Evolutionary conservation across 2,329 filamentous ascomycete genomes (phyloP), one percentile per base, ranked within the genome.

Genomic region (Magnaporthiopsis incrustans): DNA sequence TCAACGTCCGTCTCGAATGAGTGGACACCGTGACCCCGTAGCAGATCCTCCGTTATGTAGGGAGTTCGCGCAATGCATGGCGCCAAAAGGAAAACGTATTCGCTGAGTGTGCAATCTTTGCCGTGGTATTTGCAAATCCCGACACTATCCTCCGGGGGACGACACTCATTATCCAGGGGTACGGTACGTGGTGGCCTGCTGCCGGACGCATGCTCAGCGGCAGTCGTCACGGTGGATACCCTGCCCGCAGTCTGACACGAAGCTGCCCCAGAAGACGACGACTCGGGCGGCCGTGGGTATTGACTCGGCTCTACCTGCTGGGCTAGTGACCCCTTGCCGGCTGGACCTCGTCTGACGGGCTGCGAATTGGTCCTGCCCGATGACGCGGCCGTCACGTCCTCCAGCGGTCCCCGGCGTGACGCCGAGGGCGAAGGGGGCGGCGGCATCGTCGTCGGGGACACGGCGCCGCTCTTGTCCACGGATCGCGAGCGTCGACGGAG

Each of bases 21-120:
- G 2, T 67, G 44, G 53, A 82, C 70, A 1, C 80, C 81, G 57
- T 85, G 82, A 0, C 69, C 69, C 1, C 67, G 65, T 1, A 83
- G 70, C 0, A 83, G 69, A 27, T 73, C 70, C 1, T 77, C 73
- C 0, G 74, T 74, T 7, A 80, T 69, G 67, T 72, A 72, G 0
- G 73, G 72, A 12, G 73, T 73, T 2, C 69, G 65, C 15, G 77
- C 69, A 22, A 82, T 75, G 61, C 75, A 78, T 0, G 77, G 77
- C 0, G 79, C 74, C 2, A 84, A 69, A 1, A 84, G 66, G 38
- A 84, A 67, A 0, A 71, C 69, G 50, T 67, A 73, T 22, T 71
- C 72, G 0, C 70, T 67, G 27, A 85, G 68, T 1, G 71, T 69
- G 65, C 82, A 84, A 11, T 71, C 64, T 32, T 62, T 62, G 60